Evolutionary conservation across 805 yeast species (phyloP).

Genomic region (Suhomyces sp.): DNA sequence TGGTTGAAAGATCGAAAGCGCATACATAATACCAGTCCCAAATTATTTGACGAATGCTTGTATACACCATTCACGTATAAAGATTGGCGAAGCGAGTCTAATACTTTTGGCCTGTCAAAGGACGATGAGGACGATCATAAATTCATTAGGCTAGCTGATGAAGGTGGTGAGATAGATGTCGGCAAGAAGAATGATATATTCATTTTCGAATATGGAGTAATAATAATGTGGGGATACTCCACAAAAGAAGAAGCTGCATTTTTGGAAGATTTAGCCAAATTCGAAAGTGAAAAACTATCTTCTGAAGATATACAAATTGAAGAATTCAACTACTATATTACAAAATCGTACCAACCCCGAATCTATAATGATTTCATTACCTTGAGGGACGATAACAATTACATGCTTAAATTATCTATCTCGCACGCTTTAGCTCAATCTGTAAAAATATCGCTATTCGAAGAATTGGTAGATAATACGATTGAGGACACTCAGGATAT

Average conservation of each 20-base stretch:
- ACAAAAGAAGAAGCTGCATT: constrained; percentile 80
- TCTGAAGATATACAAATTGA: constrained; percentile 91
- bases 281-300: constrained; percentile 88
- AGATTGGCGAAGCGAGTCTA: constrained; percentile 62
- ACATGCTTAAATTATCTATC: constrained; percentile 87
- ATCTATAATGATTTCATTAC: constrained; percentile 95
- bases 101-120: constrained; percentile 2
- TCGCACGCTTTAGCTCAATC: constrained; percentile 96
- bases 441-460: constrained; percentile 91
- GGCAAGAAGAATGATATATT: constrained; percentile 80
- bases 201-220: constrained; percentile 94
- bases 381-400: constrained; percentile 81
- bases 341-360: constrained; percentile 92
- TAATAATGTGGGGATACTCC: constrained; percentile 94
- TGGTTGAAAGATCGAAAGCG: constrained; percentile 81
- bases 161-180: constrained; percentile 92
- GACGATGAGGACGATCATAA: constrained; percentile 19
- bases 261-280: constrained; percentile 78
- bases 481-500: constrained; percentile 96
- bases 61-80: constrained; percentile 86
- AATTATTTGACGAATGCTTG: constrained; percentile 88
- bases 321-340: constrained; percentile 92
- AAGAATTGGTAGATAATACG: constrained; percentile 93
- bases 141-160: constrained; percentile 76
- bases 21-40: constrained; percentile 75